Conservation (phyloP, 371 early-diverging fungal genomes). For the Mucor velutinosus region DNA sequence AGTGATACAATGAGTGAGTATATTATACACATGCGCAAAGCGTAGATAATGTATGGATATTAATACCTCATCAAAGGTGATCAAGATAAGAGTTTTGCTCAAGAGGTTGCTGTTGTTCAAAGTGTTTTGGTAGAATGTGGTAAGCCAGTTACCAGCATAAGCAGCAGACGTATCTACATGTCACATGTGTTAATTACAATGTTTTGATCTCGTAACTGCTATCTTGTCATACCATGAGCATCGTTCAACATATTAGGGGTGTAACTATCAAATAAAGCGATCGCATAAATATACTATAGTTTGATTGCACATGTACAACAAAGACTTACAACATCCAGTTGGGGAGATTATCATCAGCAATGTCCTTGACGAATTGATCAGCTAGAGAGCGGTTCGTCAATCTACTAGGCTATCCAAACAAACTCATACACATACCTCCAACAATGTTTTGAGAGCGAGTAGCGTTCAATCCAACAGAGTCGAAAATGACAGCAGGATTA, state of each 20-base stretch:
- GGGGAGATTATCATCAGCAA: conserved; percentile 26
- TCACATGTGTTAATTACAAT: background rate
- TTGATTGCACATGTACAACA: conserved; percentile 1
- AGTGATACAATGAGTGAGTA: too few relatives aligned
- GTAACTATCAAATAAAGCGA: conserved; percentile 14
- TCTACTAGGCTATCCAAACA: background rate
- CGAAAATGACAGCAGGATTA: conserved; percentile 58
- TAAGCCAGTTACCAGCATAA: conserved; percentile 36
- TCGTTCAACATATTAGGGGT: conserved; percentile 38
- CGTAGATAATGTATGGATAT: background rate
- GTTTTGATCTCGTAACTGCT: background rate
- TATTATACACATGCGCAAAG: too few relatives aligned
- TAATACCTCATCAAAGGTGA: conserved; percentile 36
- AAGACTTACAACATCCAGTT: conserved; percentile 36
- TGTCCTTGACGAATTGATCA: conserved; percentile 24
- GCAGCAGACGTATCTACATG: conserved; percentile 29
- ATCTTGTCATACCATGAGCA: conserved; percentile 24
- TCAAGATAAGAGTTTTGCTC: conserved; percentile 26
- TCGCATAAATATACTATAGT: background rate
- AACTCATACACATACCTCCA: conserved; percentile 12
- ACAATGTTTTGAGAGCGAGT: conserved; percentile 49
- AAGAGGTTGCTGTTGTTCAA: conserved; percentile 27
- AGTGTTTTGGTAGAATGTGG: conserved; percentile 26
- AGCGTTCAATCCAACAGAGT: conserved; percentile 37
- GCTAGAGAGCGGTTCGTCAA: background rate